Conservation (phyloP, 192 early-diverging fungal species). For the Coemansia sp. region DNA sequence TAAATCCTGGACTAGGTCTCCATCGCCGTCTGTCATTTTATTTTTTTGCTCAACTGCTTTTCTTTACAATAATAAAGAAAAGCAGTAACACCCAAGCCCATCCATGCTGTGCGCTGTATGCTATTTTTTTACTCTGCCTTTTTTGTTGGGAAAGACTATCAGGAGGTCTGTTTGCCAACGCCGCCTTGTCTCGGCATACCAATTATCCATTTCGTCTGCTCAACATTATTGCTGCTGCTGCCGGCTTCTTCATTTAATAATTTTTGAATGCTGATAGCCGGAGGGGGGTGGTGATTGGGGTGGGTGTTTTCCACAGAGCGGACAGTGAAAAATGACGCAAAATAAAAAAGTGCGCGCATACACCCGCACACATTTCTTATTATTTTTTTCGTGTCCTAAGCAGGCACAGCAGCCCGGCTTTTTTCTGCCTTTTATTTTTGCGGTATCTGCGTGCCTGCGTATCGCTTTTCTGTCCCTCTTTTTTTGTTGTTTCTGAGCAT, state of each 20-base stretch:
- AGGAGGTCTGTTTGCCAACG: neutral
- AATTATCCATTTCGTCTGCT: slow-evolving; percentile 6
- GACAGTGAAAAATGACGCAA: slow-evolving; percentile 21
- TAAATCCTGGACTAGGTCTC: neutral
- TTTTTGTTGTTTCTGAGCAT: slow-evolving; percentile 3
- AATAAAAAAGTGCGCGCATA: neutral
- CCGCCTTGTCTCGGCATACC: neutral
- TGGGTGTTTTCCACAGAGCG: slow-evolving; percentile 12
- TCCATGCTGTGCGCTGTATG: neutral
- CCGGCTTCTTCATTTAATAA: neutral
- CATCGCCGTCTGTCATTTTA: neutral
- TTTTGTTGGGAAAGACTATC: neutral
- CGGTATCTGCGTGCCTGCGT: slow-evolving; percentile 16
- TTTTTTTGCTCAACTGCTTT: neutral
- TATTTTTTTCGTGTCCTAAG: neutral
- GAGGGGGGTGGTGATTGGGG: slow-evolving; percentile 7
- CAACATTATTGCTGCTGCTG: slow-evolving; percentile 5
- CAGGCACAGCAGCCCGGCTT: slow-evolving; percentile 1
- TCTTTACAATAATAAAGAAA: neutral
- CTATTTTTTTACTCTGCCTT: neutral
- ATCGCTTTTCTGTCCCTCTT: slow-evolving; percentile 7
- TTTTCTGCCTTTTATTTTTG: slow-evolving; percentile 13
- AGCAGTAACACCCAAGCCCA: neutral
- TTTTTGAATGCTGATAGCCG: neutral
- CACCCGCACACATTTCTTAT: slow-evolving; percentile 7